phyloP scores from a whole-genome alignment of 306 rosid species.

The Vicia villosa region DNA sequence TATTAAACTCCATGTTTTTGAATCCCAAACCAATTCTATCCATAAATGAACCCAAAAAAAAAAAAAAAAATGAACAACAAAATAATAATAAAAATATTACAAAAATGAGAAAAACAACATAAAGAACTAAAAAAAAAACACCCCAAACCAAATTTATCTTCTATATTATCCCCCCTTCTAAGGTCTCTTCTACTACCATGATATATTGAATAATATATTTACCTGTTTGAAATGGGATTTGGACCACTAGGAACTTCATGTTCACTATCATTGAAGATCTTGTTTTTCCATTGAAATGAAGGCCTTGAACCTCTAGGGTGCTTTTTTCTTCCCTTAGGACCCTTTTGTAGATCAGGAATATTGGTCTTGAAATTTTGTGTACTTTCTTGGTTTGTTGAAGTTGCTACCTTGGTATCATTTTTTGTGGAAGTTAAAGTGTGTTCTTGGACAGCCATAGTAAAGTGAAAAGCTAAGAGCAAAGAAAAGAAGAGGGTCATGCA shows the following conservation, averaged over 20 bases:
- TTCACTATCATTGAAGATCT: constrained; percentile 54
- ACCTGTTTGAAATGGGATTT: constrained; percentile 89
- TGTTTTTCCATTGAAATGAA: constrained; percentile 49
- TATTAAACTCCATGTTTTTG: constrained; percentile 37
- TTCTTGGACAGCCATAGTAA: constrained; percentile 43
- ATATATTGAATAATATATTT: constrained; percentile 39
- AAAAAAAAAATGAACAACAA: constrained; percentile 31
- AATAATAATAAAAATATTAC: constrained; percentile 12
- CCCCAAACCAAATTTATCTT: constrained; percentile 29
- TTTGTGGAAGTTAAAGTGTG: background rate
- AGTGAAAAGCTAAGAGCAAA: constrained; percentile 45
- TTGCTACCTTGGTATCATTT: constrained; percentile 13
- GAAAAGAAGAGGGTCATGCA: constrained; percentile 46
- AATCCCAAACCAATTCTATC: constrained; percentile 24
- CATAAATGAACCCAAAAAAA: constrained; percentile 30
- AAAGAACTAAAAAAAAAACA: constrained; percentile 38
- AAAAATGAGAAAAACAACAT: constrained; percentile 13
- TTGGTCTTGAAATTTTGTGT: constrained; percentile 4
- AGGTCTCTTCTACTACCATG: background rate
- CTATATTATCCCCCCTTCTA: background rate
- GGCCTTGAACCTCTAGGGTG: constrained; percentile 34
- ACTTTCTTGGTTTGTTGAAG: constrained; percentile 37
- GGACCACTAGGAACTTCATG: constrained; percentile 97
- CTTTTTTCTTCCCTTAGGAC: constrained; percentile 29
- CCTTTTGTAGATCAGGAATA: constrained; percentile 32